Evolutionary conservation across 2,329 filamentous ascomycete genomes (phyloP), one percentile per base, ranked within the genome.

Genomic region (Penicillium capsulatum): DNA sequence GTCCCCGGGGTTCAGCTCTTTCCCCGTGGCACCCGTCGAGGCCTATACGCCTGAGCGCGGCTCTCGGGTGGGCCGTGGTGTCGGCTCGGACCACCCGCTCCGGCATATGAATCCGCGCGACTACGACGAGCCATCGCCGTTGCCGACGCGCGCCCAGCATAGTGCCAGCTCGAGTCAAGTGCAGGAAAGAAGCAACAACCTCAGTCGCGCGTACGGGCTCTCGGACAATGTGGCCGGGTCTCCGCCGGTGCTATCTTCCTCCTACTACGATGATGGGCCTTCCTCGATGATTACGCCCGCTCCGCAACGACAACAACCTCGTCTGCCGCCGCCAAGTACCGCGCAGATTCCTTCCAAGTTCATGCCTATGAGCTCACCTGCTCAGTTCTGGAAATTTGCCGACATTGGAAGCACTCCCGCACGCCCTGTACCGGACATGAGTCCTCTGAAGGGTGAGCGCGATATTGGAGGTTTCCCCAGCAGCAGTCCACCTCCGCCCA

Each of bases 361-460:
- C 51, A 73, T 74, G 70, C 68, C 69, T 3, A 68, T 72, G 60
- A 73, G 70, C 43, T 72, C 68, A 3, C 71, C 71, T 1, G 70
- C 70, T 3, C 68, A 72, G 30, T 74, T 73, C 51, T 74, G 70
- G 70, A 72, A 71, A 38, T 68, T 70, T 29, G 67, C 65, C 14
- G 65, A 68, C 42, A 69, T 72, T 38, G 67, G 66, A 9, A 70
- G 66, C 46, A 71, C 68, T 1, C 68, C 68, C n/a, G 67, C 65
- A 3, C 55, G 61, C 9, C 60, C 61, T 1, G 57, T 64, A 11
- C 64, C 65, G 4, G 69, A 73, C 36, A 67, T 71, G 56, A 72
- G 69, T 40, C 70, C 70, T 3, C 47, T 72, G 30, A 73, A 72
- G 50, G 63, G 64, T n/a, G 64, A 62, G 32, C 44, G 55, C 5